Base-by-base conservation (phyloP, 352 stramenopile genomes). In the Thraustotheca clavata region DNA sequence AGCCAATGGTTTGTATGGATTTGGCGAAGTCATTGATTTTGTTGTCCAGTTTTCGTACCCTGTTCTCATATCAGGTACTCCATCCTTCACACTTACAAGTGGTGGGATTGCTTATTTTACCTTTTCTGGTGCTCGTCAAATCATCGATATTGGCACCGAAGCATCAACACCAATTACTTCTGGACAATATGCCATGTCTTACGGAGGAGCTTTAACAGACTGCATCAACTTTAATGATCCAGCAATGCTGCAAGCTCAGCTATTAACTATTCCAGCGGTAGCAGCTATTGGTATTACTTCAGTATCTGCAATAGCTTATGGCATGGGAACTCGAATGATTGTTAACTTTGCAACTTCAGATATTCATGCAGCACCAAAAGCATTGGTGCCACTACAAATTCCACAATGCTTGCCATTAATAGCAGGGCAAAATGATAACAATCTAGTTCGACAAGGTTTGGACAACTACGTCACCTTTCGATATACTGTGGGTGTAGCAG, bases 21-120 rank as follows among this genome's bases (percentile, higher is more conserved):
- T 83, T 7, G 86, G 83, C 1, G 82, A 92, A 38, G 73, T 87
- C 8, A 65, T 95, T 22, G 73, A 89, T 20, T 69, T 95, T 24
- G 67, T 76, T 2, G 80, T 91, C 18, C 59, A 70, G 18, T 93
- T 88, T 35, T 87, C 83, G 0, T 71, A 67, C 1, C 76, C 85
- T 18, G 73, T 95, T 0, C 31, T 60, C 3, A 76, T 91, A 1
- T 40, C 65, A 1, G 82, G 77, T 0, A 48, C 65, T 16, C 79
- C 80, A 2, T 75, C 65, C 0, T 49, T 92, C 9, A 14, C 50
- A 0, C 49, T 92, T 0, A 88, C 81, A 27, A 83, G 80, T 0
- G 76, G 73, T 7, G 75, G 76, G 0, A 71, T 55, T 1, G 83
- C 81, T 2, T 67, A 24, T 0, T 84, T 91, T 57, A 79, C 73